Base-by-base conservation (phyloP, 2,329 filamentous ascomycete species). In the Diaporthe sp. region DNA sequence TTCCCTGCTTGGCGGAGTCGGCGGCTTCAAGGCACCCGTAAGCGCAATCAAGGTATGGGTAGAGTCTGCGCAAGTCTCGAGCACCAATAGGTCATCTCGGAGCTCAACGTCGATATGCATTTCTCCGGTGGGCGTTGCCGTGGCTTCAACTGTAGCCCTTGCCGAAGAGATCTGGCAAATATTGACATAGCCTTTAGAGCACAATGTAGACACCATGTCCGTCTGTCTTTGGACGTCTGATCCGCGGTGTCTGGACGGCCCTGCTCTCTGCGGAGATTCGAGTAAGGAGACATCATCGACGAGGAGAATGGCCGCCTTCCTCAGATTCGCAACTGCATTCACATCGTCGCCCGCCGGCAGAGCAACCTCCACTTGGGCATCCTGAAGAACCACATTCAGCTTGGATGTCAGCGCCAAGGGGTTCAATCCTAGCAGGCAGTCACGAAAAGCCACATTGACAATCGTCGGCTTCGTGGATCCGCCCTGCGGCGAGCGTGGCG, bases 51-150 rank as follows among this genome's bases (percentile, higher is more conserved):
- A 88, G 0, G 97, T 99, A 82, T 98, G 95, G 0, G 95, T 98
- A 2, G 97, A 99, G 84, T 99, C 97, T 42, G 97, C 97, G 80
- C 97, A 99, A 1, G 96, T 97, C 83, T 99, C 97, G 9, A 99
- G 86, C 46, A 99, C 93, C 72, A 99, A 88, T 1, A 99, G 88
- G 78, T 98, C 94, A 80, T 98, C 96, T 76, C 92, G 92, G 62
- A 98, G 86, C 77, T 98, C 94, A 1, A 98, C 88, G 78, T 97
- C 93, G 19, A 98, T 84, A 55, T 91, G 90, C 77, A 92, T 93
- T 42, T 92, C 88, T 0, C 88, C 90, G 49, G 92, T 89, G 1
- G 86, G 86, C 55, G 89, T 87, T 13, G 88, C 86, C 31, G 87
- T 85, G 17, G 96, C 86, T 62, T 91, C 90, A 3, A 97, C 88